These are phyloP conservation scores for Gossypium gossypioides DNA, from an alignment of 441 rosid genomes.

Conservation along the genomic window DNA sequence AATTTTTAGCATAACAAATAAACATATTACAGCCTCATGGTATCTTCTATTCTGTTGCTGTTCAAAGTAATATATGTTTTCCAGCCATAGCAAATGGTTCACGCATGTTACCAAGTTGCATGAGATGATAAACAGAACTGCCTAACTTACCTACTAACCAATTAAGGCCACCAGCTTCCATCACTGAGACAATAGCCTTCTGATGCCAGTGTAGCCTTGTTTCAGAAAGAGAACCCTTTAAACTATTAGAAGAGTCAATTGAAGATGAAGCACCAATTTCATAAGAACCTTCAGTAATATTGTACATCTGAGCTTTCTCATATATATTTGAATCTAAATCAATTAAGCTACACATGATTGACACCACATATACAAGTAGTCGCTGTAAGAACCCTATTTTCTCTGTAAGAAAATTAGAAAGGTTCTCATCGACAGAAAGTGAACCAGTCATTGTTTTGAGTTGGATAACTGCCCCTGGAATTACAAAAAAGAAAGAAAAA, in stretches of 20 bases:
- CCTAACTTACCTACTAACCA: conserved; percentile 97
- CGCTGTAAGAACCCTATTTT: conserved; percentile 42
- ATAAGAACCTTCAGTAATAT: conserved; percentile 23
- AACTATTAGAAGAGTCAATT: conserved; percentile 22
- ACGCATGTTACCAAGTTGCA: conserved; percentile 1
- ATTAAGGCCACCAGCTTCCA: conserved; percentile 88
- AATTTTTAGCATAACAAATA: background rate
- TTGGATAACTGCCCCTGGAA: conserved; percentile 61
- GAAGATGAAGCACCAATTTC: conserved; percentile 18
- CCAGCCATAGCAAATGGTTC: background rate
- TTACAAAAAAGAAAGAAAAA: background rate
- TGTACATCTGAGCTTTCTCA: conserved; percentile 34
- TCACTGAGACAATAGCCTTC: conserved; percentile 62
- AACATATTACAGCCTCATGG: background rate
- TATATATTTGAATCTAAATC: conserved; percentile 31
- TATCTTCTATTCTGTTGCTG: background rate
- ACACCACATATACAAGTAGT: conserved; percentile 52
- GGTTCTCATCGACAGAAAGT: conserved; percentile 44
- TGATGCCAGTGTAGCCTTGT: conserved; percentile 50
- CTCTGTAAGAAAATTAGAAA: conserved; percentile 32
- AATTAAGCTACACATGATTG: conserved; percentile 45
- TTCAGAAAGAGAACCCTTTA: conserved; percentile 27
- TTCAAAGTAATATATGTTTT: background rate
- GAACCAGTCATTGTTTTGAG: conserved; percentile 50
- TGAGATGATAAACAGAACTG: conserved; percentile 26